These are phyloP conservation scores for Aspergillus pseudoviridinutans DNA, from an alignment of 2,329 filamentous ascomycete species.

Conservation along the genomic window DNA sequence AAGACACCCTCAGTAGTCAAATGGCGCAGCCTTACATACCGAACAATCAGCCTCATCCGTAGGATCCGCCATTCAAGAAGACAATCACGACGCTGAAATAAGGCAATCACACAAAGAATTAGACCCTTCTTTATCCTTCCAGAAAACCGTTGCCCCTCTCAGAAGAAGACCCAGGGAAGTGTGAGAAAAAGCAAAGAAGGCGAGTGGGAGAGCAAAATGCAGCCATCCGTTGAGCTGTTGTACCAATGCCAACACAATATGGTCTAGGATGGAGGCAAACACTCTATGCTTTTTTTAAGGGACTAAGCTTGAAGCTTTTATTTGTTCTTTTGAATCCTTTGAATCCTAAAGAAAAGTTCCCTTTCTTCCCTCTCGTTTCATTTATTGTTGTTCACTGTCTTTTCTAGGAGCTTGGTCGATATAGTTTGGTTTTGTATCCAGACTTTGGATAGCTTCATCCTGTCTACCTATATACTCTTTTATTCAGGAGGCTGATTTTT, in stretches of 20 bases:
- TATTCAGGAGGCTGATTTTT: neutral
- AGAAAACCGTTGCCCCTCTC: neutral
- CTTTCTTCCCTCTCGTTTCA: neutral
- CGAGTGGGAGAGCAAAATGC: slow-evolving; percentile 15
- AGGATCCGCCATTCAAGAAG: neutral
- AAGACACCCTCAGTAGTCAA: neutral
- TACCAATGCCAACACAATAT: slow-evolving; percentile 15
- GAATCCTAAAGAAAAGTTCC: neutral
- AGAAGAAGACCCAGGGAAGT: slow-evolving; percentile 2
- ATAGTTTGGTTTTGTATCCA: neutral
- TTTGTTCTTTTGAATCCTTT: slow-evolving; percentile 3
- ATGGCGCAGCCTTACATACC: neutral
- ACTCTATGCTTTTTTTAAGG: neutral
- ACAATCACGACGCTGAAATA: neutral
- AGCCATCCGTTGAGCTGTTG: slow-evolving; percentile 21
- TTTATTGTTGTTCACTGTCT: neutral
- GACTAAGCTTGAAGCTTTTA: neutral
- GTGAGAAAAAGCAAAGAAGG: slow-evolving; percentile 3
- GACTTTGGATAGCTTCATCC: neutral
- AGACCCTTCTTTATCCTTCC: neutral
- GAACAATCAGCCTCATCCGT: neutral
- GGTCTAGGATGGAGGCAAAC: slow-evolving; percentile 3
- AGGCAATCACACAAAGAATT: neutral
- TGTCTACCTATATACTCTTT: neutral
- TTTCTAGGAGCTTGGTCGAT: neutral